phyloP scores from a whole-genome alignment of 2,329 filamentous ascomycete genomes.

The Fusarium haematococcum region DNA sequence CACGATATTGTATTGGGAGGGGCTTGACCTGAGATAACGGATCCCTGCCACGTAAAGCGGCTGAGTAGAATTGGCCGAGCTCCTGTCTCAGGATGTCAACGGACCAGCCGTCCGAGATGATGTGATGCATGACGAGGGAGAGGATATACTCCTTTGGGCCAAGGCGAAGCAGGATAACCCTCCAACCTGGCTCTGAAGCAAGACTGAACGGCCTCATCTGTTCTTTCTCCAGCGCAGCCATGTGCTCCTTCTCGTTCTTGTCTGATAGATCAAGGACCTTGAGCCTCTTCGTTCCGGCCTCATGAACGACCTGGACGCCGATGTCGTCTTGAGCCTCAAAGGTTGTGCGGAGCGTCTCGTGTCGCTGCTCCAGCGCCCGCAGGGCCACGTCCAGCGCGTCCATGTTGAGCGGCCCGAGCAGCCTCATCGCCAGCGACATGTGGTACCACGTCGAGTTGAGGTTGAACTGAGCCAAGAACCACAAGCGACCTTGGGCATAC shows the following conservation, averaged over 20 bases:
- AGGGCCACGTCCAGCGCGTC: background rate
- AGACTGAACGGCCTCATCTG: constrained; percentile 10
- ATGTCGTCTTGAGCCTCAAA: background rate
- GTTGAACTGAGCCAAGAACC: background rate
- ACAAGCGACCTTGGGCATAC: constrained; percentile 5
- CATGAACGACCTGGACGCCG: constrained; percentile 8
- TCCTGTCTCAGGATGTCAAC: constrained; percentile 9
- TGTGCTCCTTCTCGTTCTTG: background rate
- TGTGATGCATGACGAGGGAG: constrained; percentile 38
- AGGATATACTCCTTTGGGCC: constrained; percentile 13
- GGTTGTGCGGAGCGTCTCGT: background rate
- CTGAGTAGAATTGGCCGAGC: constrained; percentile 23
- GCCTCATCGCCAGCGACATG: background rate
- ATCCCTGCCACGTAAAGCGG: constrained; percentile 16
- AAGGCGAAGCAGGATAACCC: constrained; percentile 14
- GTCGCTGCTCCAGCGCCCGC: background rate
- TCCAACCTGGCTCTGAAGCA: constrained; percentile 24
- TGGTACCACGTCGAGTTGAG: background rate
- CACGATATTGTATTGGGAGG: constrained; percentile 23
- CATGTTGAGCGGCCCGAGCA: background rate
- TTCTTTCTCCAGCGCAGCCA: constrained; percentile 1
- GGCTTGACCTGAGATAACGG: constrained; percentile 25
- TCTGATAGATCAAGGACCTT: constrained; percentile 3
- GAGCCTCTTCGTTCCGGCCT: constrained; percentile 2
- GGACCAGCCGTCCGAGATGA: constrained; percentile 42